phyloP scores from a whole-genome alignment of 2,329 filamentous ascomycete genomes.

The Fusarium sp. region DNA sequence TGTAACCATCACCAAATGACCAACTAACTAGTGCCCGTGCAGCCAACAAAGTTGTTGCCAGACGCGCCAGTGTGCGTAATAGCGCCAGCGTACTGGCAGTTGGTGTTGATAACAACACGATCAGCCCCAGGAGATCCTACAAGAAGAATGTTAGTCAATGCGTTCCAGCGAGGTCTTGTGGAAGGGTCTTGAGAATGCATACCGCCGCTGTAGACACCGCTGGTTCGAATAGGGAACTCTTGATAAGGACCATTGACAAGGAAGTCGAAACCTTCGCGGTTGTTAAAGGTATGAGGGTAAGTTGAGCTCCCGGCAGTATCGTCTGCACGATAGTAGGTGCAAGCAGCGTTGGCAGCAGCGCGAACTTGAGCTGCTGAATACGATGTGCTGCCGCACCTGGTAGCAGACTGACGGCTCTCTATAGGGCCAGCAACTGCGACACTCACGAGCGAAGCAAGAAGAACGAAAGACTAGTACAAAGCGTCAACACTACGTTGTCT shows the following conservation, averaged over 20 bases:
- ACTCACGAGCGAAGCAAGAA: constrained; percentile 44
- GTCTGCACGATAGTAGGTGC: constrained; percentile 36
- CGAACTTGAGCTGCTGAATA: constrained; percentile 44
- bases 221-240: constrained; percentile 51
- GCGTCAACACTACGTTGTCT: neutral
- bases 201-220: constrained; percentile 51
- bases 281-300: constrained; percentile 53
- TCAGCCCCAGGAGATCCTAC: constrained; percentile 66
- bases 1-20: neutral
- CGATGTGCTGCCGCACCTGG: constrained; percentile 45
- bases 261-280: constrained; percentile 52
- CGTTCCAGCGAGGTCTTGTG: no score
- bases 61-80: constrained; percentile 77
- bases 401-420: constrained; percentile 37
- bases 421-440: constrained; percentile 44
- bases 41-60: constrained; percentile 74
- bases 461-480: constrained; percentile 34
- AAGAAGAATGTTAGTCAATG: no score
- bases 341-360: constrained; percentile 44
- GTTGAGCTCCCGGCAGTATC: constrained; percentile 43
- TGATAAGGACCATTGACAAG: constrained; percentile 48
- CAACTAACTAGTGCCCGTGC: constrained; percentile 48
- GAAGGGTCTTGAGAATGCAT: constrained; percentile 10
- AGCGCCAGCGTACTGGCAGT: constrained; percentile 65
- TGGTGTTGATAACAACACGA: constrained; percentile 69